phyloP scores from a whole-genome alignment of 805 yeast genomes.

The Saccharomycodes ludwigii region DNA sequence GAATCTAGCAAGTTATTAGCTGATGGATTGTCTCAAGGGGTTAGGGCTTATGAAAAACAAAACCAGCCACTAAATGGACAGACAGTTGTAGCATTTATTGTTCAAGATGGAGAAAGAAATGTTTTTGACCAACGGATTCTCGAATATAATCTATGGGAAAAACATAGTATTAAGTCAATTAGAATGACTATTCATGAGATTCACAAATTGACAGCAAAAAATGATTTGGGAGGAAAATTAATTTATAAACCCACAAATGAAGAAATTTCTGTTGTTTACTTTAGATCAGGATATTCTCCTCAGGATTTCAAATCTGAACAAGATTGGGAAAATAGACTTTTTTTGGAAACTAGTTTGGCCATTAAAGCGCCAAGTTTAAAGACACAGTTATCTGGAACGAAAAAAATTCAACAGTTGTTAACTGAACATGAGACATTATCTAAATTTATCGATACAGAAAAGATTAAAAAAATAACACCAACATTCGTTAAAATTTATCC shows the following conservation, averaged over 20 bases:
- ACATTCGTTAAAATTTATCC: slow-evolving; percentile 88
- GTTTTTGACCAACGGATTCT: slow-evolving; percentile 83
- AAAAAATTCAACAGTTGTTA: slow-evolving; percentile 83
- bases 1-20: slow-evolving; percentile 53
- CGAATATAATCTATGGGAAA: slow-evolving; percentile 53
- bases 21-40: slow-evolving; percentile 56
- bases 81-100: slow-evolving; percentile 59
- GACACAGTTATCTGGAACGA: slow-evolving; percentile 87
- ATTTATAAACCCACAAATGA: slow-evolving; percentile 41
- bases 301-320: slow-evolving; percentile 52
- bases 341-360: slow-evolving; percentile 63
- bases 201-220: slow-evolving; percentile 28
- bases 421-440: slow-evolving; percentile 41
- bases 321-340: slow-evolving; percentile 69
- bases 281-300: slow-evolving; percentile 83
- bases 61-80: slow-evolving; percentile 17
- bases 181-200: slow-evolving; percentile 61
- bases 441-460: slow-evolving; percentile 27
- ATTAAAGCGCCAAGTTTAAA: slow-evolving; percentile 85
- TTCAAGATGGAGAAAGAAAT: slow-evolving; percentile 79
- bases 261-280: slow-evolving; percentile 83
- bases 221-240: slow-evolving; percentile 31
- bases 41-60: slow-evolving; percentile 33
- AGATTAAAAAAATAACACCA: slow-evolving; percentile 20
- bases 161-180: slow-evolving; percentile 44